Percentiles rank a stretch among this genome's conserved stretches.
phyloP scores from a whole-genome alignment of 164 flowering plant species.

The Macadamia tetraphylla region DNA sequence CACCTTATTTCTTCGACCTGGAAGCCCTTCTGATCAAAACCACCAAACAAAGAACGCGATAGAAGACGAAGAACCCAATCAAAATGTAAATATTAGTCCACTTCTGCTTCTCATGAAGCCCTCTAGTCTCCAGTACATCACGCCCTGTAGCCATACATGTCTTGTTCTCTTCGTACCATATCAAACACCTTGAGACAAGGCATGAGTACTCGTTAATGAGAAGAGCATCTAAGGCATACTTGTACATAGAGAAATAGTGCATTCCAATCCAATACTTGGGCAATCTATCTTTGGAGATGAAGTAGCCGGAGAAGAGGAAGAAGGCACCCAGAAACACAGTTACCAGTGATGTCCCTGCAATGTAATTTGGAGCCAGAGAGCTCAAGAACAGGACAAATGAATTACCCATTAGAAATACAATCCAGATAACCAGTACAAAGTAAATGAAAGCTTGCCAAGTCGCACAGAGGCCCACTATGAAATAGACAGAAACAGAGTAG shows the following conservation, averaged over 20 bases:
- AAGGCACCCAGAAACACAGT: conserved; percentile 64
- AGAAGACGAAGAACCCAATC: conserved; percentile 74
- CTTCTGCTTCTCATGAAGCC: conserved; percentile 60
- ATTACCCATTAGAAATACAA: conserved; percentile 78
- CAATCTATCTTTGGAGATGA: conserved; percentile 65
- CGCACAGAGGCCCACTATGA: conserved; percentile 80
- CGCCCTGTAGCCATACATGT: conserved; percentile 66
- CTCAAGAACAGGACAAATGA: conserved; percentile 88
- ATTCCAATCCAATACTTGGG: conserved; percentile 89
- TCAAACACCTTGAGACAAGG: conserved; percentile 50
- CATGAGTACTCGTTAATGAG: conserved; percentile 91
- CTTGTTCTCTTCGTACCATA: conserved; percentile 55
- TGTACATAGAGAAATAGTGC: conserved; percentile 90
- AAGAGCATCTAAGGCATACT: conserved; percentile 78
- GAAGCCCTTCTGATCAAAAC: conserved; percentile 74
- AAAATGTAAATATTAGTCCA: conserved; percentile 77
- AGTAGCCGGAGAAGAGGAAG: conserved; percentile 96
- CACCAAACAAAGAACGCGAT: conserved; percentile 69
- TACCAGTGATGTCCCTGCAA: conserved; percentile 79
- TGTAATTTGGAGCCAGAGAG: conserved; percentile 82
- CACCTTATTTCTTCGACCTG: conserved; percentile 47
- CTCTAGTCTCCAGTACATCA: conserved; percentile 67
- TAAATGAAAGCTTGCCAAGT: conserved; percentile 70
- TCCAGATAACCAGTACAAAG: conserved; percentile 83
- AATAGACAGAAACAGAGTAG: conserved; percentile 72